Evolutionary conservation across 352 stramenopile genomes (phyloP).

Genomic region (Elongisporangium prolatum): DNA sequence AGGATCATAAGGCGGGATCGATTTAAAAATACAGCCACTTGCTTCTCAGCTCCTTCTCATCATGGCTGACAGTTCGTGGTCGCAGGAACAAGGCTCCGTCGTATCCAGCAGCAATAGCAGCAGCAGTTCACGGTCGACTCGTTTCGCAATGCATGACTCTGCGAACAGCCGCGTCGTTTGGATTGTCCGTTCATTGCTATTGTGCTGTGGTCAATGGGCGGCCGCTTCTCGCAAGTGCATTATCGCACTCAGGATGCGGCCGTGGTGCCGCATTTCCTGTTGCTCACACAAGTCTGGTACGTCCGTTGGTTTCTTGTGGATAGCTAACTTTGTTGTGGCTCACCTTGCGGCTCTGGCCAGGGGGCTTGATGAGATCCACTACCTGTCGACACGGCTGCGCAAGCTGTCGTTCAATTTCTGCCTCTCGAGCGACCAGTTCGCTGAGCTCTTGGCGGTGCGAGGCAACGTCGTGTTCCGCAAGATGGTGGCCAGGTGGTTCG

Average conservation of each 20-base stretch:
- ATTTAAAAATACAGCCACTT: background rate
- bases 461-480: conserved; percentile 52
- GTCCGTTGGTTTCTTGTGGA: background rate
- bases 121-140: background rate
- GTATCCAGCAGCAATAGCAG: too few relatives aligned
- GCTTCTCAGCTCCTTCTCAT: background rate
- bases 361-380: conserved; percentile 47
- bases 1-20: background rate
- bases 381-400: conserved; percentile 49
- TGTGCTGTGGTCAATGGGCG: conserved; percentile 31
- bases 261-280: conserved; percentile 50
- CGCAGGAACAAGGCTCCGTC: too few relatives aligned
- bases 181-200: background rate
- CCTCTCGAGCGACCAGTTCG: conserved; percentile 55
- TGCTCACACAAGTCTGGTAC: conserved; percentile 68
- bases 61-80: too few relatives aligned
- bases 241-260: conserved; percentile 67
- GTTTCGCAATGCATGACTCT: background rate
- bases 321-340: background rate
- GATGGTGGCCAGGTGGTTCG: conserved; percentile 56
- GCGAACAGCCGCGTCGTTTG: background rate
- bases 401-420: conserved; percentile 76
- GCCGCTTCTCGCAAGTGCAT: conserved; percentile 69
- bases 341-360: conserved; percentile 7
- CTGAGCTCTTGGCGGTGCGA: conserved; percentile 54